Percentiles rank a stretch among this genome's conserved stretches.
Conservation (phyloP, 2,329 filamentous ascomycete species). For the Xylaria sp. region DNA sequence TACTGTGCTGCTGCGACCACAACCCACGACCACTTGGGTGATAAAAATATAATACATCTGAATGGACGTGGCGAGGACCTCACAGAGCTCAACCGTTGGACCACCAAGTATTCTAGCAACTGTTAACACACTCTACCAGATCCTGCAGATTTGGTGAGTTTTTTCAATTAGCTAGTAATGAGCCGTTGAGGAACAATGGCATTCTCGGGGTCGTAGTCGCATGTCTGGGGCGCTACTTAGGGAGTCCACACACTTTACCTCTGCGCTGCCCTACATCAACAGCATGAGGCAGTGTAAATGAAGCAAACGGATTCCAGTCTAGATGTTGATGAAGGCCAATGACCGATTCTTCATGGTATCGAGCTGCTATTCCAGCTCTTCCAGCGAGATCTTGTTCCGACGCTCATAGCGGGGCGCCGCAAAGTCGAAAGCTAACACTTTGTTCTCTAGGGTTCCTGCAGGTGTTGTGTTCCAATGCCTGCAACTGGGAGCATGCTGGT, state of each 20-base stretch:
- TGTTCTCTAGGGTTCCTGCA: conserved; percentile 25
- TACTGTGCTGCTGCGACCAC: neutral
- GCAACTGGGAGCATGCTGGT: conserved; percentile 4
- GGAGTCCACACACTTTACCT: no score
- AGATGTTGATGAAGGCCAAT: neutral
- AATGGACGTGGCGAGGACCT: no score
- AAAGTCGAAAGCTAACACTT: neutral
- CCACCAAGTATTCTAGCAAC: no score
- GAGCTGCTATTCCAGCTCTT: neutral
- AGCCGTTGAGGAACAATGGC: neutral
- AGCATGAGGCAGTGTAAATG: neutral
- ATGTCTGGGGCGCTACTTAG: neutral
- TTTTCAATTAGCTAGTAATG: neutral
- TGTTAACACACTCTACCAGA: conserved; percentile 6
- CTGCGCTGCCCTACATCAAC: neutral
- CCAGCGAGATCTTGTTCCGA: neutral
- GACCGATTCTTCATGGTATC: neutral
- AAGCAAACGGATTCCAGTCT: neutral
- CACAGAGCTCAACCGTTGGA: no score
- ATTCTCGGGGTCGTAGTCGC: neutral
- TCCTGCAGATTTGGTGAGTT: neutral
- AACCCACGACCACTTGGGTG: neutral
- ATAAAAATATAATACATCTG: no score
- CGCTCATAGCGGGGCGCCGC: conserved; percentile 4
- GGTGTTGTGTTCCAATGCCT: conserved; percentile 2